Base-by-base conservation (phyloP, 441 rosid genomes). In the Euphorbia schlechtendalii region DNA sequence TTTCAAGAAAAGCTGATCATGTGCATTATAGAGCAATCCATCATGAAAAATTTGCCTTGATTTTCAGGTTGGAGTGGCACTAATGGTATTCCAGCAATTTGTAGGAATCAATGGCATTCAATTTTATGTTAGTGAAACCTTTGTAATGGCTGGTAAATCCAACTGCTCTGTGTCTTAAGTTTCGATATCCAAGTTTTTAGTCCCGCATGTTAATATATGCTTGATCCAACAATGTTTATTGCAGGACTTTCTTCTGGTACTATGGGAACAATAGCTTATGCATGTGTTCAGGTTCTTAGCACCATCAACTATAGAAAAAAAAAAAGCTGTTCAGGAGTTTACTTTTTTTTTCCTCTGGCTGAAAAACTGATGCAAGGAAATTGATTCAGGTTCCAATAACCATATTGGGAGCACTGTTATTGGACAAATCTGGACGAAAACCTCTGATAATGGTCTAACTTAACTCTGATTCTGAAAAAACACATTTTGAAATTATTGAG, bases 61-160 rank as follows among this genome's bases (percentile, higher is more conserved):
- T 55, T 34, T 69, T 54, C 73, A 90, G 98, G 88, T 90, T 58
- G 96, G 94, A 56, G 91, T 92, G 55, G 87, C 87, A 45, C 70
- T 92, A 49, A 90, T 92, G 98, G 78, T 83, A 28, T 85, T 82
- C 78, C 98, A 92, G 76, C 98, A 92, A 66, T 86, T 83, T 64
- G 87, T 76, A 61, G 98, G 98, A 48, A 82, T 90, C 24, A 90
- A 92, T 24, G 98, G 98, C 49, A 72, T 92, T 3, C 75, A 84
- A 41, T 92, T 92, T 78, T 90, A 92, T 41, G 94, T 85, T 53
- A 92, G 97, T 24, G 88, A 92, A 78, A 90, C 86, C 30, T 90
- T 89, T 79, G 90, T 77, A 7, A 71, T 83, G 63, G 97, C 96
- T 3, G 96, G 98, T 92, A 89, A 74, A 61, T 18, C 38, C 17